Percentiles rank a stretch among this genome's conserved stretches.
These are phyloP conservation scores for Lecanosticta acicola DNA, from an alignment of 2,329 filamentous ascomycete genomes.

Conservation along the genomic window DNA sequence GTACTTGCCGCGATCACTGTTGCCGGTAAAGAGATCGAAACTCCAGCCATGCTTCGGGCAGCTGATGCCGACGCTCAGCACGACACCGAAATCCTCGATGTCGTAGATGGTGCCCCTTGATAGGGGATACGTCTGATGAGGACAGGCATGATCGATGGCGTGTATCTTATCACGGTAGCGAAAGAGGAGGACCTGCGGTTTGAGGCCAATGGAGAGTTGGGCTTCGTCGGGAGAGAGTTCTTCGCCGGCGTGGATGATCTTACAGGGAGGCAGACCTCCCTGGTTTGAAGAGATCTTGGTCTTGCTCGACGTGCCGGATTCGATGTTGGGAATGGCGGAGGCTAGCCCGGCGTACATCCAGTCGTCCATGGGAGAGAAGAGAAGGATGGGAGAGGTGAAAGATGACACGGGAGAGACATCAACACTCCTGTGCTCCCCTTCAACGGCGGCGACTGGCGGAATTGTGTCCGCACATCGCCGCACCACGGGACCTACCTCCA, in stretches of 20 bases:
- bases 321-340: conserved; percentile 53
- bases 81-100: conserved; percentile 66
- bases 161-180: conserved; percentile 59
- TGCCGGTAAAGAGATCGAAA: conserved; percentile 61
- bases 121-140: conserved; percentile 62
- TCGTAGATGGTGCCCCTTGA: conserved; percentile 60
- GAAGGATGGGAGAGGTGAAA: too few relatives aligned
- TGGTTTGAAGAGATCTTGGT: conserved; percentile 40
- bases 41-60: conserved; percentile 69
- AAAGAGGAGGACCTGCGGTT: conserved; percentile 61
- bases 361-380: too few relatives aligned
- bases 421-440: too few relatives aligned
- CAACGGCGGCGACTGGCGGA: too few relatives aligned
- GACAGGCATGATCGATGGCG: conserved; percentile 66
- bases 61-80: conserved; percentile 56
- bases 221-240: conserved; percentile 40
- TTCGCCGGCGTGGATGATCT: conserved; percentile 44
- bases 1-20: conserved; percentile 58
- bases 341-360: conserved; percentile 54
- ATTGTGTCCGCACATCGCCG: too few relatives aligned
- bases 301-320: conserved; percentile 41
- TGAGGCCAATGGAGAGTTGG: conserved; percentile 30
- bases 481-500: too few relatives aligned
- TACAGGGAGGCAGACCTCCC: conserved; percentile 41
- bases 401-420: too few relatives aligned